Base-by-base conservation (phyloP, 192 early-diverging fungal genomes). In the Glomus cerebriforme region DNA sequence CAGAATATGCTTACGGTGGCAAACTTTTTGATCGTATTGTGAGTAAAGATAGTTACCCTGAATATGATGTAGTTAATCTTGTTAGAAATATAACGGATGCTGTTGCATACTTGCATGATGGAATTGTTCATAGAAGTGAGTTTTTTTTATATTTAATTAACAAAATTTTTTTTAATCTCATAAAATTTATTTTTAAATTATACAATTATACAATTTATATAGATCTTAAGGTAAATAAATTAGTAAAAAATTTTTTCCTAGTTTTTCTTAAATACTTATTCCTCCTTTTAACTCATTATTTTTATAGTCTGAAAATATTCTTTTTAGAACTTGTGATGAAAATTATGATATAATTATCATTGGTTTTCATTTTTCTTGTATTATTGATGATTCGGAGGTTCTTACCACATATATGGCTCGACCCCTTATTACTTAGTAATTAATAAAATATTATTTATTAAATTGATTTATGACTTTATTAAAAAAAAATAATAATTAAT, bases 21-120 rank as follows among this genome's bases (percentile, higher is more conserved):
- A 97, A 99, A 83, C 84, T 99, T 32, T 98, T 97, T 82, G 93
- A 97, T 79, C 86, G 93, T 39, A 93, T 99, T 72, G n/a, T n/a
- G n/a, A 86, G 81, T 64, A 88, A 89, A 86, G 91, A 81, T 66
- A 89, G 75, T 71, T 93, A 92, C 63, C 87, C 85, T 75, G 98
- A 99, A 82, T 71, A 82, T 2, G 95, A 97, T 77, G 96, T 95
- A 5, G 92, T 93, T 12, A 73, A 88, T 47, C 89, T 98, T 62
- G 88, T 98, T 43, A 84, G 87, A 37, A 92, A 90, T 54, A 89
- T 99, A 59, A 85, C 92, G 47, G 87, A 89, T 31, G 96, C 94
- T 17, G 91, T 98, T 24, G 82, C 85, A 10, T 96, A 92, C 74
- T 81, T 98, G 63, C 98, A 99, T 73, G 87, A 87, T 26, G 92